Conservation (phyloP, 192 early-diverging fungal species). For the Podila clonocystis region DNA sequence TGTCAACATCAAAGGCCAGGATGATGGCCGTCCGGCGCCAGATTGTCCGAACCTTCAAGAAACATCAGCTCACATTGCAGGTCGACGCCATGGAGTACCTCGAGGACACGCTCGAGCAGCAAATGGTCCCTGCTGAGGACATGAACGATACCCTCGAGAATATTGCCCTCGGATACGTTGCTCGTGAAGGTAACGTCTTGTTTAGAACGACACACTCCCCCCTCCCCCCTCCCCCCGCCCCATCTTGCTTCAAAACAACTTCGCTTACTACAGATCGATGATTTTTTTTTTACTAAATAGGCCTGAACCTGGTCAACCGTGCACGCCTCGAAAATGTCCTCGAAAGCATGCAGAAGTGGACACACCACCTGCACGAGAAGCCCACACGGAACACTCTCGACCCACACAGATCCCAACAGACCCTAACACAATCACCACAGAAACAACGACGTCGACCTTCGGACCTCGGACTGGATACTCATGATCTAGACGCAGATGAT, state of each 20-base stretch:
- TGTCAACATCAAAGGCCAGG: slow-evolving; percentile 37
- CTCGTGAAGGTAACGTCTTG: slow-evolving; percentile 68
- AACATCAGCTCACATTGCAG: slow-evolving; percentile 81
- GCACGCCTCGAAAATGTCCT: slow-evolving; percentile 36
- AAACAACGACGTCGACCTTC: slow-evolving; percentile 4
- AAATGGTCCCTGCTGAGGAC: slow-evolving; percentile 48
- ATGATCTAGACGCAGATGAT: slow-evolving; percentile 4
- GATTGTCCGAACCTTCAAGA: slow-evolving; percentile 81
- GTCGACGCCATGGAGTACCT: slow-evolving; percentile 77
- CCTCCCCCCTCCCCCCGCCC: no score
- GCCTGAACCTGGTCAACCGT: slow-evolving; percentile 27
- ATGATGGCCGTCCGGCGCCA: slow-evolving; percentile 38
- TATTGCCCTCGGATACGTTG: slow-evolving; percentile 76
- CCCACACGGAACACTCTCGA: slow-evolving; percentile 43
- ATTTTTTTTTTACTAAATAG: not conserved
- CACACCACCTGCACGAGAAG: slow-evolving; percentile 39
- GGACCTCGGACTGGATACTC: slow-evolving; percentile 15
- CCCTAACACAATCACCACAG: not conserved
- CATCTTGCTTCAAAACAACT: not conserved
- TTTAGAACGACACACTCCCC: no score
- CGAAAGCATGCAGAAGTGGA: slow-evolving; percentile 51
- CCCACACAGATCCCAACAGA: slow-evolving; percentile 34
- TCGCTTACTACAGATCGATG: not conserved
- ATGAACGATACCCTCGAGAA: slow-evolving; percentile 70
- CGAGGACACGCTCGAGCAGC: slow-evolving; percentile 61